These are phyloP conservation scores for Camellia lanceoleosa DNA, from an alignment of 148 eudicot species.

Conservation along the genomic window DNA sequence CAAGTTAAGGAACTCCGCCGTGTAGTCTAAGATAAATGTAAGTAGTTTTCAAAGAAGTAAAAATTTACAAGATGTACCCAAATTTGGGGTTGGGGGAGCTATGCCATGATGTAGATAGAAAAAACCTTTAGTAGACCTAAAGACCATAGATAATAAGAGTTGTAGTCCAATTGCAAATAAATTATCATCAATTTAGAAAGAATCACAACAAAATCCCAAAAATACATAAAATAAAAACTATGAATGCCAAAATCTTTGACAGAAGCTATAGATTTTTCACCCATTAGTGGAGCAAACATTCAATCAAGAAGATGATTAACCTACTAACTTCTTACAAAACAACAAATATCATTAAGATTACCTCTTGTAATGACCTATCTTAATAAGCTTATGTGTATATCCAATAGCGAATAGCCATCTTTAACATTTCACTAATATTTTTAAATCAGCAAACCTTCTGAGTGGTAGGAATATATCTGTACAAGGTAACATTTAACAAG, in stretches of 20 bases:
- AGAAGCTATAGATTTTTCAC: not conserved
- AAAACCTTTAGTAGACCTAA: not conserved
- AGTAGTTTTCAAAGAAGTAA: not conserved
- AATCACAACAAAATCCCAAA: not conserved
- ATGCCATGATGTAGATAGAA: not conserved
- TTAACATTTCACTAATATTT: not conserved
- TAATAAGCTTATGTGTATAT: not conserved
- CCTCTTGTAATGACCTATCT: not conserved
- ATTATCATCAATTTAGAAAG: not conserved
- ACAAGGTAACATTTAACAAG: not conserved
- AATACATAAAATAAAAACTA: not conserved
- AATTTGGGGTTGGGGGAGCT: not conserved
- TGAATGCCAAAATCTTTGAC: not conserved
- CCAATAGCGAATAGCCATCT: not conserved
- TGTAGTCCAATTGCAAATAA: not conserved
- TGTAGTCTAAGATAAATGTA: not conserved
- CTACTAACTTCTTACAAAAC: not conserved
- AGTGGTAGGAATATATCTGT: not conserved
- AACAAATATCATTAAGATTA: not conserved
- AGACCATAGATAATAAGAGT: not conserved
- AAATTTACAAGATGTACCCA: not conserved
- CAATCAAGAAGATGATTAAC: not conserved
- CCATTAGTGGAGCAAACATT: not conserved
- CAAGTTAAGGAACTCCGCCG: not conserved
- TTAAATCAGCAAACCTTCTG: not conserved